A percentile compares a stretch with the other conserved stretches of the same genome.
Conservation (phyloP, 164 flowering plant species). For the Houttuynia cordata region DNA sequence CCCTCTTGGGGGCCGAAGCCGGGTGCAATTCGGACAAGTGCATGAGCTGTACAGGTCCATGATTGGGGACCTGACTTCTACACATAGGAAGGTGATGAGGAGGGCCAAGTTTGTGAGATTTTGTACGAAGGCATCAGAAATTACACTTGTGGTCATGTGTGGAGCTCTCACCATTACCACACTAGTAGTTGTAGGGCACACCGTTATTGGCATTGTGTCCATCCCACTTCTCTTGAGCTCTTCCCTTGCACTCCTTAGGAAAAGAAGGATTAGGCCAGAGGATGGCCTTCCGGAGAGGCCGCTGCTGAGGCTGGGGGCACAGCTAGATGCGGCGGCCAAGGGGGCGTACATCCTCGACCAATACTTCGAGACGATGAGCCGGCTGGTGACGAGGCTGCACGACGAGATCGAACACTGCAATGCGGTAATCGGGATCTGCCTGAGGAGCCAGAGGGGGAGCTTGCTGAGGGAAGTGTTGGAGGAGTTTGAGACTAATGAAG, state of each 20-base stretch:
- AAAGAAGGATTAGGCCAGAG: constrained; percentile 10
- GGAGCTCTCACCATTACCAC: no score
- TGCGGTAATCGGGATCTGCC: constrained; percentile 34
- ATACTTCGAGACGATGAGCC: constrained; percentile 66
- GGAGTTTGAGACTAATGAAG: constrained; percentile 36
- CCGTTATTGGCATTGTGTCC: constrained; percentile 40
- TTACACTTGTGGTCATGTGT: no score
- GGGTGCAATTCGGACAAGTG: constrained; percentile 17
- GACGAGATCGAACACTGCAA: constrained; percentile 59
- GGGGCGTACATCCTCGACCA: constrained; percentile 50
- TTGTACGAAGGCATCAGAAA: constrained; percentile 30
- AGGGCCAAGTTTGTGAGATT: constrained; percentile 16
- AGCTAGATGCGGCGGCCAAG: constrained; percentile 63
- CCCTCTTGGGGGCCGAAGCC: constrained; percentile 32
- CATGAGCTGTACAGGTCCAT: constrained; percentile 24
- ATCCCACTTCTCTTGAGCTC: constrained; percentile 28
- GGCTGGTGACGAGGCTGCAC: constrained; percentile 37
- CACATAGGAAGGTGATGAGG: constrained; percentile 20
- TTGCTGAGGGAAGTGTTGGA: constrained; percentile 50
- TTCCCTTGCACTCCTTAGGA: constrained; percentile 2
- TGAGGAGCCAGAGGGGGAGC: constrained; percentile 31
- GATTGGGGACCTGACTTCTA: constrained; percentile 23
- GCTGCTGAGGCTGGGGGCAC: constrained; percentile 16
- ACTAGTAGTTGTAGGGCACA: no score
- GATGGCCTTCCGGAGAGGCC: background rate